Conservation (phyloP, 805 yeast species). For the Clavispora carvajalis region DNA sequence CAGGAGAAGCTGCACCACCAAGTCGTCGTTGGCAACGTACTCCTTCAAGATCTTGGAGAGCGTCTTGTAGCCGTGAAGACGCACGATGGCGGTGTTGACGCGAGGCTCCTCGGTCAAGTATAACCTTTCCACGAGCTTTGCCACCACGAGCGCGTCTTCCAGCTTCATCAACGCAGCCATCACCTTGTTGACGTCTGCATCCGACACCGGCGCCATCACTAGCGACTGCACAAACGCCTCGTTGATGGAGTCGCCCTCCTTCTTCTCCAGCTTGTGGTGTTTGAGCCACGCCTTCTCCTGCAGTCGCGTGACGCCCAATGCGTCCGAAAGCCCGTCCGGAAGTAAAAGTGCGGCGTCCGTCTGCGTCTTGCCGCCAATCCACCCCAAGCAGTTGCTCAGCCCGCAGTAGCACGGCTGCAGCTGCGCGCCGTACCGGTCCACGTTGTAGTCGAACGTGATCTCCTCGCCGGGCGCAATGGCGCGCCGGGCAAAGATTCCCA, state of each 20-base stretch:
- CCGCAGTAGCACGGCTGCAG: slow-evolving; percentile 95
- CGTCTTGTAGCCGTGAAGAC: slow-evolving; percentile 83
- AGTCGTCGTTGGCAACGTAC: slow-evolving; percentile 25
- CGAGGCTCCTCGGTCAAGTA: slow-evolving; percentile 45
- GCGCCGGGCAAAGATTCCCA: slow-evolving; percentile 92
- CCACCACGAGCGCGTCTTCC: slow-evolving; percentile 60
- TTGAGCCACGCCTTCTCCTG: slow-evolving; percentile 71
- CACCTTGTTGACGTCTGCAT: slow-evolving; percentile 67
- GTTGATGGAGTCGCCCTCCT: slow-evolving; percentile 49
- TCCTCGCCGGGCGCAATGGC: slow-evolving; percentile 75
- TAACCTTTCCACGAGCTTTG: slow-evolving; percentile 65
- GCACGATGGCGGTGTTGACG: slow-evolving; percentile 56
- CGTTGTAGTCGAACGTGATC: slow-evolving; percentile 87
- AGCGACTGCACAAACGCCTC: slow-evolving; percentile 60
- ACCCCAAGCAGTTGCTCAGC: slow-evolving; percentile 85
- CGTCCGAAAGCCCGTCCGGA: slow-evolving; percentile 80
- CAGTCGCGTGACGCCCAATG: slow-evolving; percentile 66
- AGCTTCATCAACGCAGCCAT: slow-evolving; percentile 78
- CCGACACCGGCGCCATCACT: slow-evolving; percentile 44
- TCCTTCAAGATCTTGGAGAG: slow-evolving; percentile 55
- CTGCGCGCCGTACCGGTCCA: slow-evolving; percentile 92
- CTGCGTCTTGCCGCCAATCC: slow-evolving; percentile 95
- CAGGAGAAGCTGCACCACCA: slow-evolving; percentile 47
- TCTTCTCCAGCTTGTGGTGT: slow-evolving; percentile 46
- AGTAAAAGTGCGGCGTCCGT: slow-evolving; percentile 82